These are phyloP conservation scores for Darksidea phi DNA, from an alignment of 495 filamentous ascomycete genomes.

Conservation along the genomic window DNA sequence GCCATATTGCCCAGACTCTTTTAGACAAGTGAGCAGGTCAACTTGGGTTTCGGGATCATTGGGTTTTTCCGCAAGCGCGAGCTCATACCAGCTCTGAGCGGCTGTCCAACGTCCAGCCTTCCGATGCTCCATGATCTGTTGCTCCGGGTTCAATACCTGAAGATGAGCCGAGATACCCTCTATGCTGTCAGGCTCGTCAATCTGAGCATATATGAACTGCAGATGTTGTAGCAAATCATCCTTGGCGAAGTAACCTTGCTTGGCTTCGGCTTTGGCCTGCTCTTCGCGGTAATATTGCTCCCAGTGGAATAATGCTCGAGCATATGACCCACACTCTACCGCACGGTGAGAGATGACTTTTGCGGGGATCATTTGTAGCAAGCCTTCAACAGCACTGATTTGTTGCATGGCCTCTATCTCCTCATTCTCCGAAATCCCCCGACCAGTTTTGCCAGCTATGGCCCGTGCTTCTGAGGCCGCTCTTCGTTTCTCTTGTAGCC, in stretches of 20 bases:
- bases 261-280: slow-evolving; percentile 45
- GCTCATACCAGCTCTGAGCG: slow-evolving; percentile 96
- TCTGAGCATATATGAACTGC: slow-evolving; percentile 91
- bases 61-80: slow-evolving; percentile 75
- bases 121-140: slow-evolving; percentile 86
- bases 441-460: slow-evolving; percentile 37
- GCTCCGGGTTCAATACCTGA: slow-evolving; percentile 77
- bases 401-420: slow-evolving; percentile 47
- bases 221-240: slow-evolving; percentile 67
- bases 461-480: slow-evolving; percentile 38
- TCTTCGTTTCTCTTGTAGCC: slow-evolving; percentile 81
- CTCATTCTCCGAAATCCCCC: slow-evolving; percentile 39
- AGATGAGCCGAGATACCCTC: slow-evolving; percentile 88
- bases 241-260: slow-evolving; percentile 23
- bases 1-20: slow-evolving; percentile 90
- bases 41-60: slow-evolving; percentile 73
- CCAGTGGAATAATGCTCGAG: slow-evolving; percentile 88
- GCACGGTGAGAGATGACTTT: slow-evolving; percentile 82
- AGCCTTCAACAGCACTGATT: slow-evolving; percentile 59
- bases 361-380: slow-evolving; percentile 72
- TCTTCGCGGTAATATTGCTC: slow-evolving; percentile 81
- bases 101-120: slow-evolving; percentile 97
- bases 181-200: slow-evolving; percentile 96
- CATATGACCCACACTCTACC: slow-evolving; percentile 87
- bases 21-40: slow-evolving; percentile 82